A percentile compares a stretch with the other conserved stretches of the same genome.
These are phyloP conservation scores for Carex arenaria DNA, from an alignment of 202 grass and related monocot genomes.

Conservation along the genomic window DNA sequence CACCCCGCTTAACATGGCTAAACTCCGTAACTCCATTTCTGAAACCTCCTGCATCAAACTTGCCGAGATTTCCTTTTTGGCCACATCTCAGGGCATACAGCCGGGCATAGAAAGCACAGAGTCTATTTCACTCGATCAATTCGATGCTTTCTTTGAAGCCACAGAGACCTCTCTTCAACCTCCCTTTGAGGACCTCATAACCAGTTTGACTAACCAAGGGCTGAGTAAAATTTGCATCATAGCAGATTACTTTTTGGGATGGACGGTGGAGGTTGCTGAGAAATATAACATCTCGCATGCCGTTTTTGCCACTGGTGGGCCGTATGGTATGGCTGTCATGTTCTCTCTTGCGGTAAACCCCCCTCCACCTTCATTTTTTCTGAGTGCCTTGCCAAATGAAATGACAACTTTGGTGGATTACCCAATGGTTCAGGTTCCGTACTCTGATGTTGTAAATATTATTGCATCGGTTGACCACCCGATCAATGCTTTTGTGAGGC, in stretches of 20 bases:
- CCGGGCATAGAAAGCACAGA: slow-evolving; percentile 25
- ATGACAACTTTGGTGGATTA: slow-evolving; percentile 6
- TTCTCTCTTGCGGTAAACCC: slow-evolving; percentile 25
- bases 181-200: slow-evolving; percentile 36
- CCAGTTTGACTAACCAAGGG: slow-evolving; percentile 12
- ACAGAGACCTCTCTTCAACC: slow-evolving; percentile 30
- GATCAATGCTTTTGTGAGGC: not conserved
- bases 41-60: slow-evolving; percentile 21
- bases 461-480: not conserved
- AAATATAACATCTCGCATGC: slow-evolving; percentile 31
- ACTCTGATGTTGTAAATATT: not conserved
- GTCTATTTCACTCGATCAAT: not conserved
- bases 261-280: slow-evolving; percentile 36
- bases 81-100: slow-evolving; percentile 6
- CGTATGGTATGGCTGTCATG: slow-evolving; percentile 25
- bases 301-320: slow-evolving; percentile 32
- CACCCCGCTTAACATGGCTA: slow-evolving; percentile 22
- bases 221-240: slow-evolving; percentile 36
- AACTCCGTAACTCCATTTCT: not conserved
- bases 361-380: slow-evolving; percentile 14
- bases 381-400: not conserved
- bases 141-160: slow-evolving; percentile 19
- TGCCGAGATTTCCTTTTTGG: slow-evolving; percentile 22
- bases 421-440: not conserved
- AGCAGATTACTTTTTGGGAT: slow-evolving; percentile 37